These are phyloP conservation scores for Lupinus albus DNA, from an alignment of 306 rosid genomes.

Conservation along the genomic window DNA sequence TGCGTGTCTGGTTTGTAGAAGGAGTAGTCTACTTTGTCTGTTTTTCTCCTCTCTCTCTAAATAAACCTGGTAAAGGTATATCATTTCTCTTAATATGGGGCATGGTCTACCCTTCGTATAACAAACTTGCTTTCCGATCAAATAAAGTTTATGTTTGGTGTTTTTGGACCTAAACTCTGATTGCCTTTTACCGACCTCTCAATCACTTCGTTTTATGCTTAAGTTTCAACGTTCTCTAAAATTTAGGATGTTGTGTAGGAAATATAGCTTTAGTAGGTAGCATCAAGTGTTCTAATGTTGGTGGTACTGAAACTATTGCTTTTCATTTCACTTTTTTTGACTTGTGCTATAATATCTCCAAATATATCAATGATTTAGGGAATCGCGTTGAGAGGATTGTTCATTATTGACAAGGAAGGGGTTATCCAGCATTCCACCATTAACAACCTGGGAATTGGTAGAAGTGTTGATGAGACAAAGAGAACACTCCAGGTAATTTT, in stretches of 20 bases:
- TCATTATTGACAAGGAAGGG: constrained; percentile 94
- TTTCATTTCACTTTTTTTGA: constrained; percentile 10
- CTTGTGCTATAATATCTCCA: background rate
- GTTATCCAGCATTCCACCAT: constrained; percentile 91
- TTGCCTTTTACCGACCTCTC: background rate
- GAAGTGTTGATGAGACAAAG: constrained; percentile 96
- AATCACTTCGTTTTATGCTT: background rate
- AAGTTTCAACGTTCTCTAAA: background rate
- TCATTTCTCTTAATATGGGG: background rate
- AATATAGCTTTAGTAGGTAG: constrained; percentile 12
- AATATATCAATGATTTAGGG: constrained; percentile 50
- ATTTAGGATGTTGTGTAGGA: constrained; percentile 5
- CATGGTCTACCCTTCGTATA: background rate
- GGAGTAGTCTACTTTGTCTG: background rate
- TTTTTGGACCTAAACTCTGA: constrained; percentile 1
- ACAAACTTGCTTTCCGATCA: background rate
- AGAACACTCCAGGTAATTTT: constrained; percentile 88
- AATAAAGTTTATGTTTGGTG: constrained; percentile 10
- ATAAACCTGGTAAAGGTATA: constrained; percentile 1
- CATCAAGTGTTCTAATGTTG: constrained; percentile 9
- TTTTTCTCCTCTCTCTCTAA: constrained; percentile 10
- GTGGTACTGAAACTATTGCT: constrained; percentile 3
- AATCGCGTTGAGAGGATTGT: constrained; percentile 82
- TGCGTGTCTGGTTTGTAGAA: constrained; percentile 14
- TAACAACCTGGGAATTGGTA: constrained; percentile 87